Evolutionary conservation across 2,329 filamentous ascomycete genomes (phyloP).

Genomic region (Fusarium goolgardi): DNA sequence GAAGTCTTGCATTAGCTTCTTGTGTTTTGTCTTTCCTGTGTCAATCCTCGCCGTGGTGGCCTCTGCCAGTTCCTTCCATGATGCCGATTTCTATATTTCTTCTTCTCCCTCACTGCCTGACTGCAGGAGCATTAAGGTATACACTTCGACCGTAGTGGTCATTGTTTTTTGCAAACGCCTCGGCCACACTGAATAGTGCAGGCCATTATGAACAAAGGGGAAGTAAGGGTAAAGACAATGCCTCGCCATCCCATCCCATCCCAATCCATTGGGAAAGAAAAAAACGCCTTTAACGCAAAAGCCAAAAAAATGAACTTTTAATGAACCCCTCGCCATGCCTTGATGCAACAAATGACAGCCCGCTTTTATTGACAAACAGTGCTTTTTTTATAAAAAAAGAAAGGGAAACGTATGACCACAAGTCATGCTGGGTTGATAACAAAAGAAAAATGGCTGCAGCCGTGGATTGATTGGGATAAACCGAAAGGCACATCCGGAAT

Average conservation of each 20-base stretch:
- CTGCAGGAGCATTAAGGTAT: constrained; percentile 47
- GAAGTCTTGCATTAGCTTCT: constrained; percentile 19
- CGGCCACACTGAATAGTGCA: constrained; percentile 30
- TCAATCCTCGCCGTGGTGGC: constrained; percentile 21
- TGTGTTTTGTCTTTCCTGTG: constrained; percentile 19
- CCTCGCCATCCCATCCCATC: constrained; percentile 39
- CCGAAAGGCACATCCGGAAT: background rate
- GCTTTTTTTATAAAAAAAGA: constrained; percentile 34
- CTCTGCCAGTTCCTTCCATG: constrained; percentile 27
- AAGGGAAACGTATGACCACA: constrained; percentile 22
- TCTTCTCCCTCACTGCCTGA: constrained; percentile 40
- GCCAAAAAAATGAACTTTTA: constrained; percentile 42
- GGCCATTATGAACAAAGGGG: constrained; percentile 37
- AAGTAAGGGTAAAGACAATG: constrained; percentile 37
- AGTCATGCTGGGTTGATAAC: constrained; percentile 26
- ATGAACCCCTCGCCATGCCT: constrained; percentile 51
- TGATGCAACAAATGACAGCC: constrained; percentile 40
- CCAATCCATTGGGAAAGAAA: constrained; percentile 27
- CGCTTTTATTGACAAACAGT: constrained; percentile 35
- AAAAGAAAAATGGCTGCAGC: constrained; percentile 39
- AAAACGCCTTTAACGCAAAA: constrained; percentile 45
- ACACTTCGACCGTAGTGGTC: constrained; percentile 40
- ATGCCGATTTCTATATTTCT: constrained; percentile 27
- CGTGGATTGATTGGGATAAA: constrained; percentile 1
- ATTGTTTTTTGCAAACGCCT: constrained; percentile 42